Base-by-base conservation (phyloP, 805 yeast genomes). In the Tetrapisispora fleetii region DNA sequence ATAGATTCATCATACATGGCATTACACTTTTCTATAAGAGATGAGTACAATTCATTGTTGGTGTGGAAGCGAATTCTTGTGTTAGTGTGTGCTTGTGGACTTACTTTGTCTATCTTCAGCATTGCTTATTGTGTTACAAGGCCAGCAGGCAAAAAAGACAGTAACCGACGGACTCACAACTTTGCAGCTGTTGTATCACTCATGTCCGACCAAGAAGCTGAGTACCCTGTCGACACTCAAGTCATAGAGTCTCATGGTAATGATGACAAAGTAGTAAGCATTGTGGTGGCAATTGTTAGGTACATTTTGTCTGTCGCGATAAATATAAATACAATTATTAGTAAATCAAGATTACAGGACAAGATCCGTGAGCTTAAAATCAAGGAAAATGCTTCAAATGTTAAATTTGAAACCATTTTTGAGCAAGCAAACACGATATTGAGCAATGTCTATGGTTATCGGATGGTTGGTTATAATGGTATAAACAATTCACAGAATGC, bases 401-500 rank as follows among this genome's bases (percentile, higher is more conserved):
- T 43, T 4, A 40, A 49, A 11, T 59, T 64, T 45, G 47, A 43
- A 2, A 13, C 6, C 3, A 30, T 60, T n/a, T 54, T 50, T 17
- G 43, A 22, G 13, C 50, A 51, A 16, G 46, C 58, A 17, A 59
- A 62, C 43, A 17, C 24, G 6, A 54, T 61, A 7, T 41, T 64
- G n/a, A 40, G n/a, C 7, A 59, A 57, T 48, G 53, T 60, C 13
- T 62, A 54, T 48, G 67, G 67, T 9, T 62, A 57, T 45, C 50
- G 54, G 21, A 35, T 64, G 21, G 46, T 43, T 27, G 60, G 64
- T 1, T 41, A 22, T 24, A 28, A 30, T 6, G 11, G 17, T 11
- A 6, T 22, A 2, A 14, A 16, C 10, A 14, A 3, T 27, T 5
- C 8, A 4, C 45, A 58, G 38, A 53, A 51, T 24, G 49, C 61